Conservation (phyloP, 2,329 filamentous ascomycete genomes). For the Sphaerulina vaccinii region DNA sequence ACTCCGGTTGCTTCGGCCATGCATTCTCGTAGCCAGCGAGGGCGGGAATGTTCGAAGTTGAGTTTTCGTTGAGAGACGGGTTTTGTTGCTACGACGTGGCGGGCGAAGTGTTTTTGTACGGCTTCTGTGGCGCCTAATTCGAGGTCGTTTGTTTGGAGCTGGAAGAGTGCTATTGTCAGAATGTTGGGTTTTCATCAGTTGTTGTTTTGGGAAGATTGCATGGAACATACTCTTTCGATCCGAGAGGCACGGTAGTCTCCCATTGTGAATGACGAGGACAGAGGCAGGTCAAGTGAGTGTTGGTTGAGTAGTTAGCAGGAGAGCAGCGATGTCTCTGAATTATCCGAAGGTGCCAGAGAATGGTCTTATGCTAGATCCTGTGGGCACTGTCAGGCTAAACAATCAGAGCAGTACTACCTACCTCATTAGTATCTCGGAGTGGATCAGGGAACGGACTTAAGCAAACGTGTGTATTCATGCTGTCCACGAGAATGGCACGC, state of each 20-base stretch:
- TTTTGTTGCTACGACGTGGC: slow-evolving; percentile 52
- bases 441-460: neutral
- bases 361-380: neutral
- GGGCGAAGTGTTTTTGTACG: slow-evolving; percentile 50
- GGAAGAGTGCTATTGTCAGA: neutral
- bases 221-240: neutral
- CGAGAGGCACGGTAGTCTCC: neutral
- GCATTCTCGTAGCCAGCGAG: slow-evolving; percentile 54
- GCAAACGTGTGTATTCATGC: neutral
- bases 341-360: neutral
- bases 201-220: neutral
- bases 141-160: slow-evolving; percentile 39
- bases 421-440: neutral
- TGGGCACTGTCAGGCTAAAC: neutral
- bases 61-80: slow-evolving; percentile 56
- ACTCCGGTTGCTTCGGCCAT: slow-evolving; percentile 58
- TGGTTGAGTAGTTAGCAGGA: neutral
- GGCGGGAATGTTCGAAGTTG: slow-evolving; percentile 54
- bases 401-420: neutral
- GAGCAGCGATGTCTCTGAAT: neutral
- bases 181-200: too few relatives aligned
- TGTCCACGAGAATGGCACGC: neutral
- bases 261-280: neutral
- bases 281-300: neutral
- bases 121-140: slow-evolving; percentile 57